These are phyloP conservation scores for Heracleum sosnowskyi DNA, from an alignment of 129 eudicot genomes.

Conservation along the genomic window DNA sequence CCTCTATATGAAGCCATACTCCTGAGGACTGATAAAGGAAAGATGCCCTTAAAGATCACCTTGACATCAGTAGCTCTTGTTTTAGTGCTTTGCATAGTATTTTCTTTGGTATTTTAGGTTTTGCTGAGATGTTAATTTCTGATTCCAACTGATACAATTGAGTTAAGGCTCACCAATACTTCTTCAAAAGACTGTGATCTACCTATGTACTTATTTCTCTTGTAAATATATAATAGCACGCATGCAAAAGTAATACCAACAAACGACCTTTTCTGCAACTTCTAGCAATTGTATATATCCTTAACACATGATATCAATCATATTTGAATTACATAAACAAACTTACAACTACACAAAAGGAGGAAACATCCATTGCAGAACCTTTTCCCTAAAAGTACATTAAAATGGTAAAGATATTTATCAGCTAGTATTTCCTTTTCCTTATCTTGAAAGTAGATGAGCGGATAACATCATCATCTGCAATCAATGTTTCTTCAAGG, in stretches of 20 bases:
- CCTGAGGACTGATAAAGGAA: constrained; percentile 44
- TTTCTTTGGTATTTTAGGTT: constrained; percentile 1
- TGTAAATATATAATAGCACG: neutral
- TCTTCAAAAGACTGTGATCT: neutral
- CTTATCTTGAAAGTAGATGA: constrained; percentile 55
- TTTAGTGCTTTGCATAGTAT: constrained; percentile 17
- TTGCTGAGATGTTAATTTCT: neutral
- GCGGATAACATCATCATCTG: constrained; percentile 72
- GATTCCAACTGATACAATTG: neutral
- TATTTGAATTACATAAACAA: neutral
- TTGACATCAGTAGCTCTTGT: constrained; percentile 26
- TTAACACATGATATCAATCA: neutral
- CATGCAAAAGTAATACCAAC: neutral
- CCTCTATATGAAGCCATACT: constrained; percentile 61
- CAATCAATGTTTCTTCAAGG: constrained; percentile 29
- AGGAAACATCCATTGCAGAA: constrained; percentile 1
- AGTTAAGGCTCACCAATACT: neutral
- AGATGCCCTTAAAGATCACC: constrained; percentile 44
- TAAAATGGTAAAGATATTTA: neutral
- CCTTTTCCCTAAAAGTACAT: constrained; percentile 8
- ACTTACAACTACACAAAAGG: neutral
- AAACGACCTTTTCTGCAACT: neutral
- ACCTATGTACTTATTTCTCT: neutral
- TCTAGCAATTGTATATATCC: neutral
- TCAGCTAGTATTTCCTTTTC: constrained; percentile 56